Percentiles rank a stretch among this genome's conserved stretches.
Evolutionary conservation across 805 yeast genomes (phyloP).

Genomic region (Saccharomycopsis fibuligera): DNA sequence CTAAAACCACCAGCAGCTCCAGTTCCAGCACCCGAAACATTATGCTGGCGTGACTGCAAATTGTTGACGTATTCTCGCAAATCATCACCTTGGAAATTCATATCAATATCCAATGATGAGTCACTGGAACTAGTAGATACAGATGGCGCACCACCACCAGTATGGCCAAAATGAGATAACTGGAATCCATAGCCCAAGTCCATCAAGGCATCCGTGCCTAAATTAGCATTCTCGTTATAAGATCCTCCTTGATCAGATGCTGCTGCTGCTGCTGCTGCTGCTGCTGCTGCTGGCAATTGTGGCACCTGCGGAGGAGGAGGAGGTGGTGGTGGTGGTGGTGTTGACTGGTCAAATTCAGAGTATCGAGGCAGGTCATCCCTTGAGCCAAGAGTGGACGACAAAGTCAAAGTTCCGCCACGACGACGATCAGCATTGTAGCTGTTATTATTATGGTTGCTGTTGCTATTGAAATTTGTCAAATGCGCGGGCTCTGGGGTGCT

Average conservation of each 20-base stretch:
- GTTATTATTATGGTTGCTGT: background rate
- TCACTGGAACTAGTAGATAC: constrained; percentile 2
- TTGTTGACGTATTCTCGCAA: constrained; percentile 16
- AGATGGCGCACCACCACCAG: constrained; percentile 3
- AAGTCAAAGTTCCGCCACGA: background rate
- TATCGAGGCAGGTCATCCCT: background rate
- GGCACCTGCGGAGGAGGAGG: too few species aligned
- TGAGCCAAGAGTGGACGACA: background rate
- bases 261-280: too few species aligned
- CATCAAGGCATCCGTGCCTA: background rate
- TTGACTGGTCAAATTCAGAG: background rate
- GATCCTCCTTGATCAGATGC: too few species aligned
- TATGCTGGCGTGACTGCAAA: constrained; percentile 4
- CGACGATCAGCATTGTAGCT: too few species aligned
- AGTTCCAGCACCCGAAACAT: too few species aligned
- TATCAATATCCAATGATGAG: constrained; percentile 1
- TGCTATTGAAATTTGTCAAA: background rate
- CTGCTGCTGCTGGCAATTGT: too few species aligned
- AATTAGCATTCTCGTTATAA: background rate
- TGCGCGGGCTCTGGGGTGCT: background rate
- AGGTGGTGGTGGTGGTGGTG: background rate
- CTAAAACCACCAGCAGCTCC: too few species aligned
- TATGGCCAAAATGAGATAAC: background rate
- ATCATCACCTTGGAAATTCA: background rate
- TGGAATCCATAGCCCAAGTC: constrained; percentile 10